Evolutionary conservation across 176 grass and related monocot species (phyloP), one percentile per base, ranked within the genome.

Genomic region (Miscanthus lutarioriparius): DNA sequence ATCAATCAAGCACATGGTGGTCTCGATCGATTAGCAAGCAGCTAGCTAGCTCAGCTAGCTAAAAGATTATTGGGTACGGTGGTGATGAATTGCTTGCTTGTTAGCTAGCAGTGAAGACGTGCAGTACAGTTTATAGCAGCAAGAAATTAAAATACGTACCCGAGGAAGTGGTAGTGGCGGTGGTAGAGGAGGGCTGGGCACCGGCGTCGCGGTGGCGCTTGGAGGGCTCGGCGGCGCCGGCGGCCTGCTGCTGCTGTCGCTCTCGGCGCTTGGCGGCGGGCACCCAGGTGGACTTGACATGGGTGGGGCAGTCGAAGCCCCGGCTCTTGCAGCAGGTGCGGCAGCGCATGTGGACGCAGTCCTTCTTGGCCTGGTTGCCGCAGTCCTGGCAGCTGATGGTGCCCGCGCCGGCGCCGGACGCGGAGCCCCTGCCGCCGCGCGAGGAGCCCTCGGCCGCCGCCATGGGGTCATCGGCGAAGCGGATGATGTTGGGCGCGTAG

Each of bases 341-440:
- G 86, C 96, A 99, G 43, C 93, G 86, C 69, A 92, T 79, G 87
- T 96, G 93, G 6, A 19, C 2, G 66, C 96, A 99, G 73, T 99
- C 96, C 61, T 99, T 99, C 91, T 99, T 99, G 10, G 96, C 96
- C 77, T 99, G 93, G 89, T 99, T 99, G 15, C 96, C 96, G 79
- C 96, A 99, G 75, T 99, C 96, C 91, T 94, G 96, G 87, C 96
- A 99, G 83, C 79, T 99, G 63, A 96, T 80, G 37, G 28, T 88
- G 10, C 81, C 89, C 0, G 69, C 77, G 4, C 69, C 82, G 17
- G 54, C 40, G 2, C 74, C 59, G 5, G 35, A 76, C 8, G 73
- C 83, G 10, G 72, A 47, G 1, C 88, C 76, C 33, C 81, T 72
- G 11, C 79, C 80, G 25, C 86, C 76, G 19, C 71, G 39, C 63